Evolutionary conservation across 192 early-diverging fungal genomes (phyloP), one percentile per base, ranked within the genome.

Genomic region (Diversispora eburnea): DNA sequence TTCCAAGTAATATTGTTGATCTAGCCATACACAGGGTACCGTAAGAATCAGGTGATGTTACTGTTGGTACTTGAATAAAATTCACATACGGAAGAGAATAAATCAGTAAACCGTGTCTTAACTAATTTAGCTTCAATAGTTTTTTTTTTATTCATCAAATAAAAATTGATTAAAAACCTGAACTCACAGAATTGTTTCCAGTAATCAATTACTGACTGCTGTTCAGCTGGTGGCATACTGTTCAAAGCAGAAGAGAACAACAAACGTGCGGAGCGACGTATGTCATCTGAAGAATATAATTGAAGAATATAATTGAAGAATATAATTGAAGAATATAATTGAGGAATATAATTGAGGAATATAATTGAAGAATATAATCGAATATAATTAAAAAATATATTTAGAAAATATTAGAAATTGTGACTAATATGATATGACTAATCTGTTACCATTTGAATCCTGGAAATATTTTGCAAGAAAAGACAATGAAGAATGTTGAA

Each of bases 391-490:
- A 2, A 33, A 2, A 33, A 33, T 33, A 33, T 33, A 1, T n/a
- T n/a, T n/a, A n/a, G n/a, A 54, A 17, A 17, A 10, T 17, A 54
- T 54, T 4, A 8, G 48, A 49, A 3, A 49, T 49, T 13, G 12
- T 54, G 0, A 54, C 51, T 54, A 10, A 17, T 54, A 17, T 54
- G 4, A 54, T 54, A 17, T 54, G 6, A 17, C 48, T 17, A 54
- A 17, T 17, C 4, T 17, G 13, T 70, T 75, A 93, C 92, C 82
- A 72, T 87, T 81, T 13, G 91, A 82, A 81, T 95, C 93, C 75
- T 94, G 92, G 89, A 93, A 95, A 65, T 90, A 93, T 77, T 91
- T 93, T 43, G 87, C 85, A 10, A 94, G 77, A 64, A 84, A 88
- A 9, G 92, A 85, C 33, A 95, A 79, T 0, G 90, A 92, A 1